Conservation (phyloP, 169 alveolate genomes). For the Plasmodium coatneyi region DNA sequence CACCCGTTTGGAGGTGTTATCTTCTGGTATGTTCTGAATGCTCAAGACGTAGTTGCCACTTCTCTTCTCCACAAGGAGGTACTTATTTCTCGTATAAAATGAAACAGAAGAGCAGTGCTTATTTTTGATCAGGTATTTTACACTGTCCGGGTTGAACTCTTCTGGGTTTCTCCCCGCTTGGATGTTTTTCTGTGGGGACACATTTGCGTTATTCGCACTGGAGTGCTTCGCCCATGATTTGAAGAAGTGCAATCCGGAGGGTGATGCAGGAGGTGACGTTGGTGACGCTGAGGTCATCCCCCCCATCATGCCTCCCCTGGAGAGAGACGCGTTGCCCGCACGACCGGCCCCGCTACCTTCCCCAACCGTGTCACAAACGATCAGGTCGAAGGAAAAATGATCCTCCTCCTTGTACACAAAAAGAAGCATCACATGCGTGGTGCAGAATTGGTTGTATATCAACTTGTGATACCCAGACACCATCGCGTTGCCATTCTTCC, state of each 20-base stretch:
- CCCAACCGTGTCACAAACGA: slow-evolving; percentile 12
- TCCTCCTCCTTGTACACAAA: slow-evolving; percentile 73
- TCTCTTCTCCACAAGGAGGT: slow-evolving; percentile 61
- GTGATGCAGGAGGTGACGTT: background rate
- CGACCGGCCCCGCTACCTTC: background rate
- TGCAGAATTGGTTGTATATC: slow-evolving; percentile 36
- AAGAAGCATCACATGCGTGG: slow-evolving; percentile 36
- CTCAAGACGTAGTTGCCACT: slow-evolving; percentile 18
- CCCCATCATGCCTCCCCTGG: background rate
- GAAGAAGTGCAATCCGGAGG: slow-evolving; percentile 16
- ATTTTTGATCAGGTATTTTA: slow-evolving; percentile 26
- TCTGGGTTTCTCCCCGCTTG: background rate
- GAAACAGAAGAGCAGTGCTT: slow-evolving; percentile 40
- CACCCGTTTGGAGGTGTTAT: slow-evolving; percentile 26
- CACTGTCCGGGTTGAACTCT: slow-evolving; percentile 20
- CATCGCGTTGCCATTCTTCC: slow-evolving; percentile 75
- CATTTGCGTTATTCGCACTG: background rate
- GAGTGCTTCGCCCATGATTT: slow-evolving; percentile 17
- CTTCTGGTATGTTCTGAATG: slow-evolving; percentile 70
- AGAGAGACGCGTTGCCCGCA: no score
- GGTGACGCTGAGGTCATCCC: background rate
- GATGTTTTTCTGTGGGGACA: background rate
- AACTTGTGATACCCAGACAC: slow-evolving; percentile 58
- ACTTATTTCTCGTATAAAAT: slow-evolving; percentile 60
- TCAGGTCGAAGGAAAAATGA: slow-evolving; percentile 26